These are phyloP conservation scores for Plantago major DNA, from an alignment of 257 asterid species.

Conservation along the genomic window DNA sequence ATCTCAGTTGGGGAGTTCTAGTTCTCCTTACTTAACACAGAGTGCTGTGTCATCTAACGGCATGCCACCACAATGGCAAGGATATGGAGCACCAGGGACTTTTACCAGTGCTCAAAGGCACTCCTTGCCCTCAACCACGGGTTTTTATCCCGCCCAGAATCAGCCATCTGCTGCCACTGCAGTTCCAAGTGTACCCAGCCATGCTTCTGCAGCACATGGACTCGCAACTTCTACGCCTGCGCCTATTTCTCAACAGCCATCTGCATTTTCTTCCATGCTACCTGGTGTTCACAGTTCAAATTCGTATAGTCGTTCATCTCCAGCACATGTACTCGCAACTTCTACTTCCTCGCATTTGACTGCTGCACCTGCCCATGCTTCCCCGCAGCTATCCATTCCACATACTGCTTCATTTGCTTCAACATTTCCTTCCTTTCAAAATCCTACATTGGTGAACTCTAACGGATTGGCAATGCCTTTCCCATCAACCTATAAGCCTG, in stretches of 20 bases:
- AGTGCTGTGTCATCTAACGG: conserved; percentile 34
- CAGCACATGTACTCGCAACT: conserved; percentile 29
- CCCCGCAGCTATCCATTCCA: conserved; percentile 29
- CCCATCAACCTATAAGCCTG: conserved; percentile 33
- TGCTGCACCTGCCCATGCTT: conserved; percentile 24
- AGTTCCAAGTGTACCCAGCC: neutral
- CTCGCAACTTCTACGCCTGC: no score
- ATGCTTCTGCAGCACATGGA: no score
- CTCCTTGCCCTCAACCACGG: conserved; percentile 28
- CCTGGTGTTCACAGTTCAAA: conserved; percentile 1
- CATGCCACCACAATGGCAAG: conserved; percentile 38
- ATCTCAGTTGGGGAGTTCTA: conserved; percentile 33
- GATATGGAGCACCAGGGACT: conserved; percentile 30
- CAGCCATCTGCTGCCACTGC: conserved; percentile 25
- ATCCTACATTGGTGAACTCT: conserved; percentile 30
- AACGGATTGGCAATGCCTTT: conserved; percentile 33
- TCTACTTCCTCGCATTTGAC: conserved; percentile 31
- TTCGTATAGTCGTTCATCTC: conserved; percentile 26
- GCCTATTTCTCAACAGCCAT: no score
- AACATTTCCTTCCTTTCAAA: conserved; percentile 35
- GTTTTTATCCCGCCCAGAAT: conserved; percentile 28
- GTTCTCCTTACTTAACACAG: conserved; percentile 27
- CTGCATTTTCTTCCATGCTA: no score
- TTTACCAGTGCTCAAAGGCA: conserved; percentile 29
- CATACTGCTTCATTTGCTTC: conserved; percentile 26